Evolutionary conservation across 2,329 filamentous ascomycete species (phyloP).

Genomic region (Trichoderma atrobrunneum): DNA sequence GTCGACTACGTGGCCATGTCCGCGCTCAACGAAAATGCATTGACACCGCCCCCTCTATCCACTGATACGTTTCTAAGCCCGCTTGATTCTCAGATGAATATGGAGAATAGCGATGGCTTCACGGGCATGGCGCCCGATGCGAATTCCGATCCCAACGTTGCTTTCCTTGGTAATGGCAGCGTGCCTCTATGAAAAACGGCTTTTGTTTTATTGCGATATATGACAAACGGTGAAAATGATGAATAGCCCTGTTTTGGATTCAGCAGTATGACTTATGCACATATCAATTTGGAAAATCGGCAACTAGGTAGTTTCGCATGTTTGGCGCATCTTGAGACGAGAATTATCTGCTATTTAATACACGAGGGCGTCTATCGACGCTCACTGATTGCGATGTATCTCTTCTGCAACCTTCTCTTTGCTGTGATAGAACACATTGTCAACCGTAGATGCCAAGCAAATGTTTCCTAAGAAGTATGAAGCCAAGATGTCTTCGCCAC

Average conservation of each 20-base stretch:
- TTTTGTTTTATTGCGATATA: neutral
- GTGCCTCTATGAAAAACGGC: neutral
- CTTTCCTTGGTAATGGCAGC: neutral
- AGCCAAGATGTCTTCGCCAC: neutral
- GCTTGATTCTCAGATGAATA: constrained; percentile 1
- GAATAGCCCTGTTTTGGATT: neutral
- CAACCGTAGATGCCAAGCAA: neutral
- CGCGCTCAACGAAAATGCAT: neutral
- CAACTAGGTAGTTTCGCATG: neutral
- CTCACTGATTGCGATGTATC: neutral
- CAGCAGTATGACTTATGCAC: neutral
- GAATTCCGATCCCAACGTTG: constrained; percentile 7
- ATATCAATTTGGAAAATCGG: neutral
- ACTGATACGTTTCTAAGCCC: constrained; percentile 11
- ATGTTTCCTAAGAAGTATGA: neutral
- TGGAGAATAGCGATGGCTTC: constrained; percentile 3
- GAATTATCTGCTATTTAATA: neutral
- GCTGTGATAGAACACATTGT: neutral
- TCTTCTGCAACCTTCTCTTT: neutral
- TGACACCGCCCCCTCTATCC: constrained; percentile 4
- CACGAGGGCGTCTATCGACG: neutral
- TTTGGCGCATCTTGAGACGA: neutral
- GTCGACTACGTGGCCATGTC: constrained; percentile 17
- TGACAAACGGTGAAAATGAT: neutral
- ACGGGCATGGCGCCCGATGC: neutral